A percentile compares a stretch with the other conserved stretches of the same genome.
These are phyloP conservation scores for Zasmidium angulare DNA, from an alignment of 2,329 filamentous ascomycete species.

Conservation along the genomic window DNA sequence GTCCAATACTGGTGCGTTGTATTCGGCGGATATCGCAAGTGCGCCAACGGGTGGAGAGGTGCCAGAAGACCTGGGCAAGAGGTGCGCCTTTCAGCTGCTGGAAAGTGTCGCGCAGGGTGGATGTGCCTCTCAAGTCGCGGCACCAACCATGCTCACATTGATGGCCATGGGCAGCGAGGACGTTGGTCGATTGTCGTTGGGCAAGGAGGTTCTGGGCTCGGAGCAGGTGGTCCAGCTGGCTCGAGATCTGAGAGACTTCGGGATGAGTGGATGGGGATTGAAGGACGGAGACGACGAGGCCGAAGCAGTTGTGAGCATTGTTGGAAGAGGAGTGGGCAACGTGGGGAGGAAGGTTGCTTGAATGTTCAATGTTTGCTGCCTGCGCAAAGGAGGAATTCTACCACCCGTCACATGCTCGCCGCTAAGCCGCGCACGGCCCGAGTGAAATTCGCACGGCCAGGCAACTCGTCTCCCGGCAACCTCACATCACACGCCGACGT, in stretches of 20 bases:
- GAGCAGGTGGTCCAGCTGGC: slow-evolving; percentile 79
- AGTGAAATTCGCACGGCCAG: not conserved
- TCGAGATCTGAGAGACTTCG: slow-evolving; percentile 83
- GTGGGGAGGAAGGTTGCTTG: slow-evolving; percentile 82
- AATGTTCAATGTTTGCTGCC: slow-evolving; percentile 8
- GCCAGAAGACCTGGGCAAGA: slow-evolving; percentile 85
- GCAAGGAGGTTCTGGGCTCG: slow-evolving; percentile 75
- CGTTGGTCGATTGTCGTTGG: slow-evolving; percentile 80
- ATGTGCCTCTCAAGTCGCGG: slow-evolving; percentile 71
- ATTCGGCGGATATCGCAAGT: slow-evolving; percentile 77
- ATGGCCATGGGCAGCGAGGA: slow-evolving; percentile 99
- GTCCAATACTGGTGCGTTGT: slow-evolving; percentile 81
- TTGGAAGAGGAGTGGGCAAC: slow-evolving; percentile 90
- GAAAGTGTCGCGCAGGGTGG: slow-evolving; percentile 81
- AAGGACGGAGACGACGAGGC: slow-evolving; percentile 63
- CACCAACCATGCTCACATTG: slow-evolving; percentile 73
- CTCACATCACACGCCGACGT: not conserved
- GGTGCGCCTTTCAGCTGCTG: slow-evolving; percentile 84
- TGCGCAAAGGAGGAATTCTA: not conserved
- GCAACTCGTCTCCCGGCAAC: not conserved
- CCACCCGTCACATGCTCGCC: not conserved
- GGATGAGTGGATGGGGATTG: slow-evolving; percentile 86
- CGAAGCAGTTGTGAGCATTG: slow-evolving; percentile 84
- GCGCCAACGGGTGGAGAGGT: slow-evolving; percentile 77
- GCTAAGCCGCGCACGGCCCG: not conserved